A percentile compares a stretch with the other conserved stretches of the same genome.
These are phyloP conservation scores for Orbilia oligospora DNA, from an alignment of 2,329 filamentous ascomycete species.

Conservation along the genomic window DNA sequence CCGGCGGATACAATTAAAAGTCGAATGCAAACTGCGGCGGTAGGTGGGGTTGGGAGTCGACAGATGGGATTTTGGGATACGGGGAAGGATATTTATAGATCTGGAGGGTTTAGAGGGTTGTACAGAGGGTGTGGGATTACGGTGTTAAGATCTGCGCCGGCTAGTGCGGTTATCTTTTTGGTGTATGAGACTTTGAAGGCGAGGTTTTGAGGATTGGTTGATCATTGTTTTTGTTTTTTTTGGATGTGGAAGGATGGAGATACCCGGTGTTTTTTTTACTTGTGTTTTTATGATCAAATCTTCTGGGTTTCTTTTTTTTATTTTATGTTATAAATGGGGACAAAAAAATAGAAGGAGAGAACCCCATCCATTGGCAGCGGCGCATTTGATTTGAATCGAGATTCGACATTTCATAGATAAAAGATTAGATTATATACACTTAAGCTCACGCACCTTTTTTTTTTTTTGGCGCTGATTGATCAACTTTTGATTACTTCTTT, in stretches of 20 bases:
- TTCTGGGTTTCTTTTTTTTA: not conserved
- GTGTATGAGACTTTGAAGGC: conserved; percentile 89
- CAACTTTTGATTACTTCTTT: too few species aligned
- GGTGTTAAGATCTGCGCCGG: conserved; percentile 86
- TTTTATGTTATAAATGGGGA: not conserved
- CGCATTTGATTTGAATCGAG: not conserved
- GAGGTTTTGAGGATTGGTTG: conserved; percentile 70
- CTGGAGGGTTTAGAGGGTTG: conserved; percentile 84
- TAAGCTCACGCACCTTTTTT: too few species aligned
- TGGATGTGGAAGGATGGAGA: conserved; percentile 8
- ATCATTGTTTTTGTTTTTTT: not conserved
- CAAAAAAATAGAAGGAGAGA: not conserved
- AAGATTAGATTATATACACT: not conserved
- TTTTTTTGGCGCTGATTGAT: too few species aligned
- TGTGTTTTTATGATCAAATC: not conserved
- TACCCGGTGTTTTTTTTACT: conserved; percentile 32
- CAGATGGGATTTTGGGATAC: conserved; percentile 81
- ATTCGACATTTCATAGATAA: not conserved
- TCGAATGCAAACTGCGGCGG: conserved; percentile 90
- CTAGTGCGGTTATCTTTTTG: conserved; percentile 98
- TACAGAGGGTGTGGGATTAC: conserved; percentile 98
- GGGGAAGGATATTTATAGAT: conserved; percentile 80
- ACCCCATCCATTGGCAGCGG: not conserved
- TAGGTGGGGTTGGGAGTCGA: conserved; percentile 71
- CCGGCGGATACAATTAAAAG: conserved; percentile 98